Conservation (phyloP, 805 yeast species). For the Hanseniaspora pseudoguilliermondii region DNA sequence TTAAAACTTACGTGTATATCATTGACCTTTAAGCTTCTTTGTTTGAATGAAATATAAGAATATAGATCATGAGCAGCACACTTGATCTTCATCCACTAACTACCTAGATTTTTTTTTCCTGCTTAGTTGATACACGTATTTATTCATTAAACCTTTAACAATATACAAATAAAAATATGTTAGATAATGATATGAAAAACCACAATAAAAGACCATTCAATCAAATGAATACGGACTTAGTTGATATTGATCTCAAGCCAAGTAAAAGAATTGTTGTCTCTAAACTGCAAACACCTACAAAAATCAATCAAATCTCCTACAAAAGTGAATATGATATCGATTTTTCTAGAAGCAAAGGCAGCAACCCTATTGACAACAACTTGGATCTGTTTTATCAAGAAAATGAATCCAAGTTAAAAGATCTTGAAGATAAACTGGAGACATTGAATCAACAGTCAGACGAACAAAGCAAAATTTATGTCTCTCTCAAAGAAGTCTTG, state of each 20-base stretch:
- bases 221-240: neutral
- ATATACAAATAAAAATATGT: neutral
- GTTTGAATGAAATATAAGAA: too few species aligned
- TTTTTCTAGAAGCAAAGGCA: neutral
- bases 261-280: constrained; percentile 6
- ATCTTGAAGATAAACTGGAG: constrained; percentile 21
- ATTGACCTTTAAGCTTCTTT: too few species aligned
- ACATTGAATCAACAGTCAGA: constrained; percentile 21
- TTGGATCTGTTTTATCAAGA: constrained; percentile 25
- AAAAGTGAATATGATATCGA: neutral
- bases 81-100: too few species aligned
- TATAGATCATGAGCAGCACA: too few species aligned
- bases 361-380: neutral
- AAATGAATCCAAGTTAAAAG: constrained; percentile 23
- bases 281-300: constrained; percentile 6
- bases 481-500: constrained; percentile 18
- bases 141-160: too few species aligned
- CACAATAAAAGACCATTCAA: neutral
- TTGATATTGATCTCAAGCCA: neutral
- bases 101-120: too few species aligned
- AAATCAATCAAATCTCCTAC: neutral
- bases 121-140: too few species aligned
- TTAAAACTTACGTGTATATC: too few species aligned
- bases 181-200: neutral
- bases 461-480: constrained; percentile 15